phyloP scores from a whole-genome alignment of 1,139 yeast genomes.

The Geotrichum fermentans region DNA sequence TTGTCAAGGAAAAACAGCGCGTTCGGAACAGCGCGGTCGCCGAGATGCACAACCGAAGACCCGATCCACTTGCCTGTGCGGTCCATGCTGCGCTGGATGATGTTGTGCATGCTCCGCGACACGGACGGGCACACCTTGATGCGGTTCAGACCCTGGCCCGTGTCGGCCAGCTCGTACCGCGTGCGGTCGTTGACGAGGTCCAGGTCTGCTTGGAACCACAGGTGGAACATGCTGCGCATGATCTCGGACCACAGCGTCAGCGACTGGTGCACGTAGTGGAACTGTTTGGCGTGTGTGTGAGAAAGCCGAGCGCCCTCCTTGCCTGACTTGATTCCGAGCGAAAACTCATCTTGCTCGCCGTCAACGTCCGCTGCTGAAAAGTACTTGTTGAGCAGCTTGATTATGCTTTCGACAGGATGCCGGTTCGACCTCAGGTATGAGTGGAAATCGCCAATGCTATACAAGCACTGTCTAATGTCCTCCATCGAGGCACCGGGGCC shows the following conservation, averaged over 20 bases:
- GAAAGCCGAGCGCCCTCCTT: conserved; percentile 61
- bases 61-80: conserved; percentile 68
- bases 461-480: conserved; percentile 59
- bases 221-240: conserved; percentile 65
- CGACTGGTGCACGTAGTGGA: conserved; percentile 64
- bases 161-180: conserved; percentile 56
- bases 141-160: conserved; percentile 74
- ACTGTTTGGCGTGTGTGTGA: conserved; percentile 65
- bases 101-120: conserved; percentile 61
- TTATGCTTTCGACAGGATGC: conserved; percentile 57
- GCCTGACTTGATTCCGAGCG: conserved; percentile 61
- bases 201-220: conserved; percentile 68
- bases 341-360: conserved; percentile 36
- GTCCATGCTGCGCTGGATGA: conserved; percentile 56
- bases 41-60: conserved; percentile 67
- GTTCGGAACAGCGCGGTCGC: conserved; percentile 75
- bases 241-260: conserved; percentile 65
- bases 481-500: conserved; percentile 40
- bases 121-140: conserved; percentile 65
- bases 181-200: conserved; percentile 48
- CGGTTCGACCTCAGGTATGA: conserved; percentile 65
- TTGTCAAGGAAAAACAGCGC: conserved; percentile 70
- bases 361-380: conserved; percentile 41
- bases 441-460: conserved; percentile 70
- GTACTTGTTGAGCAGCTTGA: conserved; percentile 48